Evolutionary conservation across 2,329 filamentous ascomycete species (phyloP).

Genomic region (Ampelomyces quisqualis): DNA sequence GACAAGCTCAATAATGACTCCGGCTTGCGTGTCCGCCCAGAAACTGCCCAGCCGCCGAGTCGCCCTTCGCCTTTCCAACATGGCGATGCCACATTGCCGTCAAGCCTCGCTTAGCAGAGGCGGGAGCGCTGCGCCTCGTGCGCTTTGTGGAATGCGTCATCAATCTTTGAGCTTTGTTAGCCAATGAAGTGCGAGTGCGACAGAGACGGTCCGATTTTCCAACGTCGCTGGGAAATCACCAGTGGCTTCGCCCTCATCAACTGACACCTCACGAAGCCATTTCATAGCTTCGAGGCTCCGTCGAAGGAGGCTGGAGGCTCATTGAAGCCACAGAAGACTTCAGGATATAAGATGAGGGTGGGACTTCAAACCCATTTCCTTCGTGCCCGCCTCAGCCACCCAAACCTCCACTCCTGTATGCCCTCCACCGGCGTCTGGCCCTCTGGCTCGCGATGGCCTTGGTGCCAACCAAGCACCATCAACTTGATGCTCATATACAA

Average conservation of each 20-base stretch:
- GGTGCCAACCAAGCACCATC: not conserved
- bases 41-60: not conserved
- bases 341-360: not conserved
- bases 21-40: no score
- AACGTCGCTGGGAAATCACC: not conserved
- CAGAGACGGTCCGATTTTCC: not conserved
- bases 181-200: not conserved
- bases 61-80: no score
- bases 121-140: not conserved
- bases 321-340: not conserved
- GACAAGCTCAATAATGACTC: no score
- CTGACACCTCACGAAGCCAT: not conserved
- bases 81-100: no score
- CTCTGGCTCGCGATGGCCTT: not conserved
- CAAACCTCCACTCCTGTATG: not conserved
- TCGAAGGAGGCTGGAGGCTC: not conserved
- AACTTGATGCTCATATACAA: no score
- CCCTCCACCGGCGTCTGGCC: not conserved
- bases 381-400: not conserved
- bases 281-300: not conserved
- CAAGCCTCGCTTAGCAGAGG: not conserved
- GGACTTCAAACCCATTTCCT: not conserved
- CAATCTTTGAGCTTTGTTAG: not conserved
- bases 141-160: not conserved
- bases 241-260: not conserved